Evolutionary conservation across 2,329 filamentous ascomycete genomes (phyloP), one percentile per base, ranked within the genome.

Genomic region (Ascochyta viciae-villosae): DNA sequence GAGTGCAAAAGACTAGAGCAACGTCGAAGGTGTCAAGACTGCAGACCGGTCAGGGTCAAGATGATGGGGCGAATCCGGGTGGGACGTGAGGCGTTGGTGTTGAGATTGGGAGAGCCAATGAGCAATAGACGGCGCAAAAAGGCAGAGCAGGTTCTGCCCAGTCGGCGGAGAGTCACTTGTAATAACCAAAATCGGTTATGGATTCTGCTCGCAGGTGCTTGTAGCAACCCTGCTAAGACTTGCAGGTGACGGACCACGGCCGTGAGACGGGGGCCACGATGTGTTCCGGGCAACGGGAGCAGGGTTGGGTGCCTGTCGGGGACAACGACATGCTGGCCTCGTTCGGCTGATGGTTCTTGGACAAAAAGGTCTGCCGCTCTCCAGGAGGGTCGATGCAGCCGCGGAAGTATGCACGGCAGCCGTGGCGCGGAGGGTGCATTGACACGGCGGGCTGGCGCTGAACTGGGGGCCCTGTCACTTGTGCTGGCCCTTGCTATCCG

Each of bases 271-370:
- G 65, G 71, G 70, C 69, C 67, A 68, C 65, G 62, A 64, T 62
- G 62, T 64, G 70, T 69, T 67, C 68, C 68, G 72, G 69, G 67
- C 69, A 62, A 71, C 72, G 71, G 72, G 70, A 73, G 64, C 66
- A 69, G 69, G 70, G 69, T 62, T 66, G 63, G 60, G 57, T 64
- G 66, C 64, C 61, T 60, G 58, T 71, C 65, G 68, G 70, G 63
- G 65, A 65, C 68, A 65, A 68, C 58, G 64, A 68, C 54, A 74
- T 73, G 70, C 68, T 70, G 65, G 66, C 66, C 62, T 71, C 66
- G 74, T 76, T 76, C 74, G 74, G 74, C 74, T 76, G 72, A 76
- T 76, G 52, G 73, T 76, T 76, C 74, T 73, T 68, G 44, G 70
- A 63, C 63, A 66, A 58, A 64, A 56, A 63, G 68, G 65, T 61